Percentiles rank a stretch among this genome's conserved stretches.
phyloP scores from a whole-genome alignment of 2,329 filamentous ascomycete genomes.

The Akanthomyces muscarius region DNA sequence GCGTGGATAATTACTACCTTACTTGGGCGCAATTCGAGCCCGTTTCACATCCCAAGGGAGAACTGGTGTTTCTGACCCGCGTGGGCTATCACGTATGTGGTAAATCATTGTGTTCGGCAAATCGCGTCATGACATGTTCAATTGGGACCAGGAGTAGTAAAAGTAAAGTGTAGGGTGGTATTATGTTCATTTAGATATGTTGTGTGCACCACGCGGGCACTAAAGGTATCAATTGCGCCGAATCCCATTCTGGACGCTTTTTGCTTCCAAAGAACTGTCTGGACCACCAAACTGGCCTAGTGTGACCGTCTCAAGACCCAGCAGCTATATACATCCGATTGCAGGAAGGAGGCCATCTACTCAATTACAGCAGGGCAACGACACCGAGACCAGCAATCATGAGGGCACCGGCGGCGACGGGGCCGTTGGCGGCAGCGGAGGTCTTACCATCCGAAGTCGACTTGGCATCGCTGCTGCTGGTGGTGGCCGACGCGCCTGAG shows the following conservation, averaged over 20 bases:
- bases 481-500: slow-evolving; percentile 36
- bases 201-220: not conserved
- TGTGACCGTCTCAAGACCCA: not conserved
- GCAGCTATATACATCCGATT: not conserved
- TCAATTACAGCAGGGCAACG: slow-evolving; percentile 1
- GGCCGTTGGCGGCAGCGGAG: not conserved
- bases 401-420: not conserved
- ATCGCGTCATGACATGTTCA: not conserved
- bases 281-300: not conserved
- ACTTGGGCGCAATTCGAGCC: too few relatives aligned
- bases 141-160: not conserved
- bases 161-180: not conserved
- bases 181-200: not conserved
- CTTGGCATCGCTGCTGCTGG: not conserved
- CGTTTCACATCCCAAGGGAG: too few relatives aligned
- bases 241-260: not conserved
- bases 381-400: not conserved
- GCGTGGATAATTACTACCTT: too few relatives aligned
- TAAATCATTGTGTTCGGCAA: not conserved
- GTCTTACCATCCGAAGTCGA: slow-evolving; percentile 29
- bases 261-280: not conserved
- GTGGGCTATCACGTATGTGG: not conserved
- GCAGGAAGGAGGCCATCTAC: too few relatives aligned
- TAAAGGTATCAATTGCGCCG: slow-evolving; percentile 3
- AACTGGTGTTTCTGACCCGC: not conserved